Percentiles rank a stretch among this genome's conserved stretches.
These are phyloP conservation scores for Podosphaera fusca DNA, from an alignment of 2,329 filamentous ascomycete species.

Conservation along the genomic window DNA sequence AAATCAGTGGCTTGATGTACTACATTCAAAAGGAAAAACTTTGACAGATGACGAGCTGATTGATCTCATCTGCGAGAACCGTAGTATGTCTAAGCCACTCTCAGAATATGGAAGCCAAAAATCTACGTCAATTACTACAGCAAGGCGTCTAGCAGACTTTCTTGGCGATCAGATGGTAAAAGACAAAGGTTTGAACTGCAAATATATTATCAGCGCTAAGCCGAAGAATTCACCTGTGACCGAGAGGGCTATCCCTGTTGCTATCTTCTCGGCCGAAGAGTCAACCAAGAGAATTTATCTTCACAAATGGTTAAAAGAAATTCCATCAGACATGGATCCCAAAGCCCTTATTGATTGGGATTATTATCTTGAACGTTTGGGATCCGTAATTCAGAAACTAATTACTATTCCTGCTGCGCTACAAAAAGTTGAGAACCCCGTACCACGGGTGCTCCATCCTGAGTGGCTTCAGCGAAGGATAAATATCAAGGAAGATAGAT, in stretches of 20 bases:
- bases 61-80: conserved; percentile 98
- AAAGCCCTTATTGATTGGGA: conserved; percentile 83
- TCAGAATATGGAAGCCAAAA: conserved; percentile 93
- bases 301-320: conserved; percentile 87
- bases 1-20: conserved; percentile 87
- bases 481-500: conserved; percentile 82
- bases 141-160: conserved; percentile 84
- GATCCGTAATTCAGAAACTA: conserved; percentile 93
- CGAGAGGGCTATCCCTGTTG: conserved; percentile 79
- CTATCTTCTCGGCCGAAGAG: conserved; percentile 89
- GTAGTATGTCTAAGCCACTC: conserved; percentile 90
- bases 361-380: conserved; percentile 88
- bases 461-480: conserved; percentile 93
- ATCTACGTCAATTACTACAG: conserved; percentile 97
- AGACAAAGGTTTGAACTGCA: conserved; percentile 97
- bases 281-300: conserved; percentile 72
- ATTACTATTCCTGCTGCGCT: conserved; percentile 95
- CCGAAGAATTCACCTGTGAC: conserved; percentile 83
- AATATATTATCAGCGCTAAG: conserved; percentile 86
- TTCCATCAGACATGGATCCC: conserved; percentile 76
- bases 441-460: conserved; percentile 78
- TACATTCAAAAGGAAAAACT: conserved; percentile 70
- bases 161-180: conserved; percentile 97
- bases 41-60: conserved; percentile 93
- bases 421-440: conserved; percentile 84